Percentiles rank a stretch among this genome's conserved stretches.
phyloP scores from a whole-genome alignment of 768 basidiomycete genomes.

The Flagelloscypha sp. region DNA sequence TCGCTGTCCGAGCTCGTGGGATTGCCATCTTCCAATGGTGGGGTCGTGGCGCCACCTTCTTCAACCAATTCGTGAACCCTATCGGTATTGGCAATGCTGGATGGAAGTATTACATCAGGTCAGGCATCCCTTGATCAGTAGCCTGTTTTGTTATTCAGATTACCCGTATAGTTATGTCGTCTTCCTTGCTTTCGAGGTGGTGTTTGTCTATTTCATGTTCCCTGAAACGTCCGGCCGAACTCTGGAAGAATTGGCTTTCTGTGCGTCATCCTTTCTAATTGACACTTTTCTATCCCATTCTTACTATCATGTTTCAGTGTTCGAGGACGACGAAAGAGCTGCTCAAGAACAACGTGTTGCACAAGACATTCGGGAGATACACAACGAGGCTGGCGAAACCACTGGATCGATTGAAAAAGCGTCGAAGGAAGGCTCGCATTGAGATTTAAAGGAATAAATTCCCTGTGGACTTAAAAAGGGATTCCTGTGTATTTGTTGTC shows the following conservation, averaged over 20 bases:
- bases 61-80: slow-evolving; percentile 62
- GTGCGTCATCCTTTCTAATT: slow-evolving; percentile 24
- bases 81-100: slow-evolving; percentile 50
- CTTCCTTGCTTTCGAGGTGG: slow-evolving; percentile 43
- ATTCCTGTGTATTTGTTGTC: too few relatives aligned
- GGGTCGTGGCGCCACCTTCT: slow-evolving; percentile 44
- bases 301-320: slow-evolving; percentile 11
- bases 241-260: slow-evolving; percentile 52
- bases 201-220: slow-evolving; percentile 55
- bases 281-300: neutral
- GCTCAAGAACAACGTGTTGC: slow-evolving; percentile 18
- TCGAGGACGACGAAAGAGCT: slow-evolving; percentile 16
- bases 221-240: slow-evolving; percentile 48
- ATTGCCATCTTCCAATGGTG: slow-evolving; percentile 55
- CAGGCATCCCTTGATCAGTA: slow-evolving; percentile 1
- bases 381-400: neutral
- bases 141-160: neutral
- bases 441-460: too few relatives aligned
- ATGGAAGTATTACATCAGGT: slow-evolving; percentile 54
- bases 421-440: too few relatives aligned
- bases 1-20: slow-evolving; percentile 52
- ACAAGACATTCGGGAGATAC: slow-evolving; percentile 10
- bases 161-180: slow-evolving; percentile 31
- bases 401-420: too few relatives aligned
- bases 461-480: too few relatives aligned